Base-by-base conservation (phyloP, 2,329 filamentous ascomycete species). In the Onygenales sp. region DNA sequence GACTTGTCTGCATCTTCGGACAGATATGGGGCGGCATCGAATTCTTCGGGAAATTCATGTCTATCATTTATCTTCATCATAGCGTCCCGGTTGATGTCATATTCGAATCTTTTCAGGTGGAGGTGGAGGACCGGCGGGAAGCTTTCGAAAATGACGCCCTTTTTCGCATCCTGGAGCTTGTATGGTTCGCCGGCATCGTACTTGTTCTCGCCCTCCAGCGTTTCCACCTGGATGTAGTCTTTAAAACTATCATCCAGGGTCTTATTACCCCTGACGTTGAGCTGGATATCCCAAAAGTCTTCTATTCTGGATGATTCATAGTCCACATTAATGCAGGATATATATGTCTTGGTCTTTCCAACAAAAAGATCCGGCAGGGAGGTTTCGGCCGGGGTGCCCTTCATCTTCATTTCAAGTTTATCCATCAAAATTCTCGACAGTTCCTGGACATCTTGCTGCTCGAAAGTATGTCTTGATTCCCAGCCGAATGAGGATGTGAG, bases 401-500 rank as follows among this genome's bases (percentile, higher is more conserved):
- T 98, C 94, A 98, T 98, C 68, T 88, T 92, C 65, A 93, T 87
- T 67, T 98, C 94, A 73, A 98, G 85, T 55, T 89, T 85, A 71
- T 98, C 93, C 87, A 98, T 98, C 58, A 98, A 78, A 69, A 97
- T 95, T 54, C 94, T 83, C 36, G 91, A 97, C 36, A 98, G 77
- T 69, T 98, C 93, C 69, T 98, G 93, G 7, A 98, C 93, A 71
- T 98, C 93, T 70, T 98, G 93, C 68, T 98, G 93, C 72, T 97
- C 92, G 63, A 98, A 98, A 51, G 97, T 95, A 66, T 98, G 92
- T 59, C 90, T 83, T 2, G 92, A 95, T 64, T 98, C 92, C 93
- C 93, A 98, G 27, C 93, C 93, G 68, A 98, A 98, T 0, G 93
- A 97, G 60, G 89, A 88, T 6, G 93, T 98, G 41, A 98, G 80